phyloP scores from a whole-genome alignment of 2,329 filamentous ascomycete species.

The Helminthosporium solani region DNA sequence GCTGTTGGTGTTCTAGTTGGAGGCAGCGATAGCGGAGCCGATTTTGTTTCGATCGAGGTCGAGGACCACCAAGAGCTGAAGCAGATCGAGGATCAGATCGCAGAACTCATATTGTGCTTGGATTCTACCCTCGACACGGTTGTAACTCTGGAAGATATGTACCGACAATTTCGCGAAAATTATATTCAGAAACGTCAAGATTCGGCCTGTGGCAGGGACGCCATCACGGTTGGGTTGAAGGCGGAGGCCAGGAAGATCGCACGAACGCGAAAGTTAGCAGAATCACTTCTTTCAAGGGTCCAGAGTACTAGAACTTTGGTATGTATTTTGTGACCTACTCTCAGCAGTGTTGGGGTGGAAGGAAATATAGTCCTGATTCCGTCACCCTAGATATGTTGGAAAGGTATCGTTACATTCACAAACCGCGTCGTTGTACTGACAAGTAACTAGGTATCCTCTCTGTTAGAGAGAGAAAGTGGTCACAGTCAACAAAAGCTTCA shows the following conservation, averaged over 20 bases:
- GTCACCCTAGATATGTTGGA: too few relatives aligned
- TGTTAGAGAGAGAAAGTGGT: conserved; percentile 19
- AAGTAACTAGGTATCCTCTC: conserved; percentile 17
- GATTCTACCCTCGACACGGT: conserved; percentile 22
- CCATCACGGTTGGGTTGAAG: conserved; percentile 8
- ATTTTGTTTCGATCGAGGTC: conserved; percentile 14
- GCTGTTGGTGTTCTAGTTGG: conserved; percentile 12
- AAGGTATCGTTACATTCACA: too few relatives aligned
- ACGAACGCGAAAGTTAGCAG: conserved; percentile 15
- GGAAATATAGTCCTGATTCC: too few relatives aligned
- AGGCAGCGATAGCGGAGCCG: conserved; percentile 3
- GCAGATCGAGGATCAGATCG: conserved; percentile 19
- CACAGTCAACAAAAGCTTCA: conserved; percentile 19
- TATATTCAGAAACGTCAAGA: neutral
- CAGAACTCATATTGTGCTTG: conserved; percentile 20
- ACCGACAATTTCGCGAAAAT: conserved; percentile 9
- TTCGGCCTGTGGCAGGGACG: conserved; percentile 6
- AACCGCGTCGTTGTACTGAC: neutral
- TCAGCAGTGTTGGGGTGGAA: too few relatives aligned
- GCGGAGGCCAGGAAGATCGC: conserved; percentile 11
- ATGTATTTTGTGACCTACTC: neutral
- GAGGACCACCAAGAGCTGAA: conserved; percentile 23
- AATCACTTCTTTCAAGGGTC: conserved; percentile 14
- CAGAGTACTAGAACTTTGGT: conserved; percentile 16
- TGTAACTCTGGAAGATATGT: conserved; percentile 16